phyloP scores from a whole-genome alignment of 169 alveolate genomes.

The Babesia bigemina region DNA sequence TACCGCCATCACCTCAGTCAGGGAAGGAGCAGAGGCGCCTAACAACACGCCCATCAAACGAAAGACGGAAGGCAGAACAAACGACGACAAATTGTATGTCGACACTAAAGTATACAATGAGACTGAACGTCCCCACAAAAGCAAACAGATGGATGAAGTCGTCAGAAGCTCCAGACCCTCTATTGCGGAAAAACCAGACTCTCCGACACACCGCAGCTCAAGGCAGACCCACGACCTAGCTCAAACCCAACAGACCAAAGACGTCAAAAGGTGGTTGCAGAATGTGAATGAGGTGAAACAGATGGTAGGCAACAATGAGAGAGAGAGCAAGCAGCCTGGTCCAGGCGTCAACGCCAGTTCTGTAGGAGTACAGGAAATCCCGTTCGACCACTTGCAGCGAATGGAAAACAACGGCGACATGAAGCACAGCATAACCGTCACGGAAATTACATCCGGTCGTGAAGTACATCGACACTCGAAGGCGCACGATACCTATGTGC shows the following conservation, averaged over 20 bases:
- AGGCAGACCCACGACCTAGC: not conserved
- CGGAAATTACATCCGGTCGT: slow-evolving; percentile 7
- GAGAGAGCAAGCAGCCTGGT: not conserved
- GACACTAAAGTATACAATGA: not conserved
- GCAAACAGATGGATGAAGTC: not conserved
- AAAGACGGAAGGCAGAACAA: not conserved
- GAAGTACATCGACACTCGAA: not conserved
- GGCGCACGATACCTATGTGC: not conserved
- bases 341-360: no score
- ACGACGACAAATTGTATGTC: no score
- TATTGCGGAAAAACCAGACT: not conserved
- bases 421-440: not conserved
- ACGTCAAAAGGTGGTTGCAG: not conserved
- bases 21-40: slow-evolving; percentile 22
- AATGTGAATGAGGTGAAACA: not conserved
- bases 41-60: slow-evolving; percentile 30
- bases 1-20: not conserved
- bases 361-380: no score
- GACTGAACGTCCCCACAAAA: not conserved
- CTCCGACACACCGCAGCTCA: not conserved
- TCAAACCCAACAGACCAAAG: not conserved
- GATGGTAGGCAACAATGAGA: not conserved
- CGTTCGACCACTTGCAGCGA: no score
- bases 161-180: not conserved
- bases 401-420: no score